Percentiles rank a stretch among this genome's conserved stretches.
Conservation (phyloP, 257 asterid genomes). For the Nicotiana tomentosiformis region DNA sequence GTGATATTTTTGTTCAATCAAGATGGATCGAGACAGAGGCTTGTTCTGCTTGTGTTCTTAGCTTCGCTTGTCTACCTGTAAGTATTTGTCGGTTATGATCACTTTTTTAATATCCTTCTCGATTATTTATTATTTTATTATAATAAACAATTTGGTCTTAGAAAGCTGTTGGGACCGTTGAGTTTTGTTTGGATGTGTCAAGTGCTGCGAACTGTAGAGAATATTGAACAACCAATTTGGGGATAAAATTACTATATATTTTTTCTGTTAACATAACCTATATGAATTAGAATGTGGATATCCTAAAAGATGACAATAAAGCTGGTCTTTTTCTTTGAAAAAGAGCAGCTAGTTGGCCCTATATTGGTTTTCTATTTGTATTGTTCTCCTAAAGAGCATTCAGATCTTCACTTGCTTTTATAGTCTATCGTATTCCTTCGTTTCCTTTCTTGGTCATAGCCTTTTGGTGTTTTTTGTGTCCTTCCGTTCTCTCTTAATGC, state of each 20-base stretch:
- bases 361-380: not conserved
- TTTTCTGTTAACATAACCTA: not conserved
- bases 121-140: not conserved
- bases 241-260: not conserved
- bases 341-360: not conserved
- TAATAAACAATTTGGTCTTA: not conserved
- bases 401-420: not conserved
- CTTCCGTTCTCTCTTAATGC: not conserved
- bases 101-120: not conserved
- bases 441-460: not conserved
- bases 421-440: not conserved
- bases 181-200: not conserved
- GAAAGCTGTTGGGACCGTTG: not conserved
- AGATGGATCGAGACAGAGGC: slow-evolving; percentile 90
- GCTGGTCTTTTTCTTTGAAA: not conserved
- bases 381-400: not conserved
- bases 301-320: not conserved
- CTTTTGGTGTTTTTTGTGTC: not conserved
- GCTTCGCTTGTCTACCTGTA: slow-evolving; percentile 83
- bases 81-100: slow-evolving; percentile 24
- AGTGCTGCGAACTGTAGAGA: not conserved
- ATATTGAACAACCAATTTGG: not conserved
- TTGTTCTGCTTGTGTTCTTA: slow-evolving; percentile 69
- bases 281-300: not conserved
- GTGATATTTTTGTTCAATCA: slow-evolving; percentile 92